A percentile compares a stretch with the other conserved stretches of the same genome.
Conservation (phyloP, 768 basidiomycete genomes). For the Termitomyces sp. region DNA sequence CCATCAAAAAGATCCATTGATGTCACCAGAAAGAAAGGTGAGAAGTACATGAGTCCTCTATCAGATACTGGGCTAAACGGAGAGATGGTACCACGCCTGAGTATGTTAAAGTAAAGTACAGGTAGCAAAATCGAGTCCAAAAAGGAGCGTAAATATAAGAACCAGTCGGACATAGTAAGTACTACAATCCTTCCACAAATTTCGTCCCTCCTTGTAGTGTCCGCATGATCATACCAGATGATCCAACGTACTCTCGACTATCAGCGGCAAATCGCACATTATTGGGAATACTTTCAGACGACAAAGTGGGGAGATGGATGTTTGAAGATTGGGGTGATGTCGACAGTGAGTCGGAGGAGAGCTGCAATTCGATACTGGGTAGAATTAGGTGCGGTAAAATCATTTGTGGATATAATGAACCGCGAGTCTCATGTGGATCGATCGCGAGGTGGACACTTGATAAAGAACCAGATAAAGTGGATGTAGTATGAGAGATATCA, state of each 20-base stretch:
- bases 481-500: conserved; percentile 9
- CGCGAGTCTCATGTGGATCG: conserved; percentile 25
- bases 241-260: conserved; percentile 16
- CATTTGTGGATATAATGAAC: conserved; percentile 22
- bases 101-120: background rate
- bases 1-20: too few species aligned
- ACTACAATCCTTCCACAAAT: conserved; percentile 44
- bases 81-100: background rate
- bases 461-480: conserved; percentile 26
- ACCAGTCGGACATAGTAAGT: background rate
- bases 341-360: conserved; percentile 27
- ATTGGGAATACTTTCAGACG: conserved; percentile 18
- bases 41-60: background rate
- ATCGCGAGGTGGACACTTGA: conserved; percentile 24
- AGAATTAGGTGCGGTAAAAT: conserved; percentile 24
- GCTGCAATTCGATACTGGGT: conserved; percentile 27
- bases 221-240: conserved; percentile 28
- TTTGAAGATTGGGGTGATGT: conserved; percentile 28
- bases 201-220: conserved; percentile 47
- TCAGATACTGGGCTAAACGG: background rate
- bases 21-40: background rate
- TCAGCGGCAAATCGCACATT: conserved; percentile 6
- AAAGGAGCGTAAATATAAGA: background rate
- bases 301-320: conserved; percentile 20
- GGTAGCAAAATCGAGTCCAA: background rate